These are phyloP conservation scores for Trichoderma citrinoviride DNA, from an alignment of 2,329 filamentous ascomycete genomes.

Conservation along the genomic window DNA sequence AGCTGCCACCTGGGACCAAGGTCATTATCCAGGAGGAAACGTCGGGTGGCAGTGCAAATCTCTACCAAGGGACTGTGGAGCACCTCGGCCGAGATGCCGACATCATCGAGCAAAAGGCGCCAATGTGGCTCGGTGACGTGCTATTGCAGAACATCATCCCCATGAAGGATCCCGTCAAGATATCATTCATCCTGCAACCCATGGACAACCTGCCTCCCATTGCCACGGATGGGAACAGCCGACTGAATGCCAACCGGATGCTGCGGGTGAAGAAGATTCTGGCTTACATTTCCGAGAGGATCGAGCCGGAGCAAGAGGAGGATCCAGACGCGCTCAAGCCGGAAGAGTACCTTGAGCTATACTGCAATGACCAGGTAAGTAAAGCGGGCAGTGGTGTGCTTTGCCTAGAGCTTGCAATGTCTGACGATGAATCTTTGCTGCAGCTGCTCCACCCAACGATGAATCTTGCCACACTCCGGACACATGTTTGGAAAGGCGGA, in stretches of 20 bases:
- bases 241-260: conserved; percentile 96
- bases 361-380: conserved; percentile 86
- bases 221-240: conserved; percentile 76
- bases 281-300: conserved; percentile 85
- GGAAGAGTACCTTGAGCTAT: conserved; percentile 92
- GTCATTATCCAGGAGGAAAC: conserved; percentile 70
- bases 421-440: conserved; percentile 21
- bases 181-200: conserved; percentile 89
- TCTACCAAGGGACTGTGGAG: conserved; percentile 86
- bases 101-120: conserved; percentile 78
- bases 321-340: conserved; percentile 65
- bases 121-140: conserved; percentile 89
- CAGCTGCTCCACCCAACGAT: conserved; percentile 73
- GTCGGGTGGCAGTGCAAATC: conserved; percentile 68
- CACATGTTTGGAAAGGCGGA: conserved; percentile 93
- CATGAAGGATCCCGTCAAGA: conserved; percentile 87
- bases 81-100: conserved; percentile 75
- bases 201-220: conserved; percentile 72
- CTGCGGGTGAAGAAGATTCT: conserved; percentile 92
- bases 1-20: conserved; percentile 64
- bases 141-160: conserved; percentile 79
- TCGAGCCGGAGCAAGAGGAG: conserved; percentile 67
- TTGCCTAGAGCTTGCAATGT: not conserved
- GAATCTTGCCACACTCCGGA: conserved; percentile 89
- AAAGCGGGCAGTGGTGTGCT: not conserved